Evolutionary conservation across 768 basidiomycete genomes (phyloP), one percentile per base, ranked within the genome.

Genomic region (Bullera alba): DNA sequence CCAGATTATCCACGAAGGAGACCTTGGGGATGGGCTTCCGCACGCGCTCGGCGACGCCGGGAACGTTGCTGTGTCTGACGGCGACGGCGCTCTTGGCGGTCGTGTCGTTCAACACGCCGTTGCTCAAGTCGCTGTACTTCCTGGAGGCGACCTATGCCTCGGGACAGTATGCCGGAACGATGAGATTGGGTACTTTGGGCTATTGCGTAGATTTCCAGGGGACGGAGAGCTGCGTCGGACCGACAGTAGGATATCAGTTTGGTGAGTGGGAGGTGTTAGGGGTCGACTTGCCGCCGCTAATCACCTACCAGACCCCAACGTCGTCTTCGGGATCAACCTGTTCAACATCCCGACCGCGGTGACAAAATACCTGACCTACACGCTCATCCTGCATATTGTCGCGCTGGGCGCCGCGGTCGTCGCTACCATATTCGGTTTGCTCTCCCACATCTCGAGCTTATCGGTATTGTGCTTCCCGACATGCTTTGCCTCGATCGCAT

Each of bases 321-420:
- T 76, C 30, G 78, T 96, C 1, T 81, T 95, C 27, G 87, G 84
- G 5, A 53, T 72, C 17, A 79, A 87, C 69, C 61, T 76, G 23
- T 73, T 92, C 49, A 71, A 87, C 58, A 87, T 96, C 44, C 89
- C 91, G 1, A 76, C 81, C 49, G 80, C 88, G 5, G 56, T 68
- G 43, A 85, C 91, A 54, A 93, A 95, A 76, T 96, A 92, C 88
- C 76, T 96, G 67, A 97, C 95, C 8, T 93, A 93, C 65, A 83
- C 83, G 21, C 82, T 99, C 57, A 82, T 96, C 56, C 79, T 97
- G 15, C 92, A 97, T 69, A 82, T 95, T 53, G 82, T 90, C 50
- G 93, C 88, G 15, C 81, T 96, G 49, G 80, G 72, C 12, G 78
- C 85, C 29, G 80, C 88, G 7, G 84, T 79, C 14, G 76, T 80